Conservation (phyloP, 768 basidiomycete species). For the Serendipita sp. region DNA sequence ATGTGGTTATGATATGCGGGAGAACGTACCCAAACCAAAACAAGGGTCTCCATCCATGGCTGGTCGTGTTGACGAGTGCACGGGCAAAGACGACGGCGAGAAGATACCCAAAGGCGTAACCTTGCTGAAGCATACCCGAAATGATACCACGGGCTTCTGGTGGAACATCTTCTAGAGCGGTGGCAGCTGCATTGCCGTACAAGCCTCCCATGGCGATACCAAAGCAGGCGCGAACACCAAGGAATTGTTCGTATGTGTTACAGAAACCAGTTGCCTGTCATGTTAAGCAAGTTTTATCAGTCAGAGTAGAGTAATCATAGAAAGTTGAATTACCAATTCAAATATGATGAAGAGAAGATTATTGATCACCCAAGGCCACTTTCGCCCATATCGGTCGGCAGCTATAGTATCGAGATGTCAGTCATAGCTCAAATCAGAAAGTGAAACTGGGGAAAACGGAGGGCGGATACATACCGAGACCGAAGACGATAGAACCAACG, state of each 20-base stretch:
- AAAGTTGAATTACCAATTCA: constrained; percentile 28
- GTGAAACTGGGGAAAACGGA: too few species aligned
- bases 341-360: constrained; percentile 52
- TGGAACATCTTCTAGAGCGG: constrained; percentile 78
- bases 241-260: constrained; percentile 58
- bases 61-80: constrained; percentile 30
- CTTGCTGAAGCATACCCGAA: constrained; percentile 74
- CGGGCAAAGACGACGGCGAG: constrained; percentile 74
- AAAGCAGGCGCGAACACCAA: constrained; percentile 47
- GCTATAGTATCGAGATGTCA: constrained; percentile 59
- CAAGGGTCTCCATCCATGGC: constrained; percentile 49
- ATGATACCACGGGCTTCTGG: constrained; percentile 72
- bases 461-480: not conserved
- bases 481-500: constrained; percentile 20
- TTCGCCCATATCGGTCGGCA: constrained; percentile 82
- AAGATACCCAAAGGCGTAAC: constrained; percentile 76
- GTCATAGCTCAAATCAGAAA: not conserved
- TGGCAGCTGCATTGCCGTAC: constrained; percentile 71
- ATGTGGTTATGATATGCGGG: not conserved
- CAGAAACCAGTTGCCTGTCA: constrained; percentile 51
- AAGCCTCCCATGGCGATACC: constrained; percentile 72
- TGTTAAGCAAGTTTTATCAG: not conserved
- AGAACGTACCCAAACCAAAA: constrained; percentile 49
- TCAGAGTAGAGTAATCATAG: not conserved
- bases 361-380: constrained; percentile 79